phyloP scores from a whole-genome alignment of 495 filamentous ascomycete genomes.

The Trypethelium eluteriae region DNA sequence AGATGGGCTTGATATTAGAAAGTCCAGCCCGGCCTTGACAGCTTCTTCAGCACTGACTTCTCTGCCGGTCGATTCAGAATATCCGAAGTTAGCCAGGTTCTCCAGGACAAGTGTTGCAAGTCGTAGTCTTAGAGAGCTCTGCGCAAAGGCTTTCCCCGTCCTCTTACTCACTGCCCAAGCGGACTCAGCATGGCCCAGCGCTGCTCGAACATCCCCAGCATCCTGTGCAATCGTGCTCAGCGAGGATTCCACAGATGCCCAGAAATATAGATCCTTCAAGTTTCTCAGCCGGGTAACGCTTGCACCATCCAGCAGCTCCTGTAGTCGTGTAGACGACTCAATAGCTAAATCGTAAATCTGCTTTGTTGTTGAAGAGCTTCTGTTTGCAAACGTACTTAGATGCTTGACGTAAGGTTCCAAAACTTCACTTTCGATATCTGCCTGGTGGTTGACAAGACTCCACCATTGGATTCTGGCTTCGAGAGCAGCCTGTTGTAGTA shows the following conservation, averaged over 20 bases:
- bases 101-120: not conserved
- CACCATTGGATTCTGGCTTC: conserved; percentile 61
- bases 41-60: not conserved
- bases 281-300: not conserved
- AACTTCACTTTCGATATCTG: conserved; percentile 60
- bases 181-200: not conserved
- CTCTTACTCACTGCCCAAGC: not conserved
- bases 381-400: conserved; percentile 53
- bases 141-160: not conserved
- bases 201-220: not conserved
- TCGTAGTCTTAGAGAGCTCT: not conserved
- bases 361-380: conserved; percentile 20
- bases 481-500: conserved; percentile 60
- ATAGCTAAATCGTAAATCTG: conserved; percentile 30
- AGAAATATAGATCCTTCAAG: not conserved
- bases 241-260: not conserved
- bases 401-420: conserved; percentile 61
- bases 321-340: conserved; percentile 1
- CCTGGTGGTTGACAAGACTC: conserved; percentile 61
- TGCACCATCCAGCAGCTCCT: conserved; percentile 12
- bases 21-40: not conserved
- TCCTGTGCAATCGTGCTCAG: not conserved
- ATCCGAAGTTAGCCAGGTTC: not conserved
- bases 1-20: not conserved
- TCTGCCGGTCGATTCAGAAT: not conserved